These are phyloP conservation scores for Euphorbia tirucalli DNA, from an alignment of 345 rosid genomes.

Conservation along the genomic window DNA sequence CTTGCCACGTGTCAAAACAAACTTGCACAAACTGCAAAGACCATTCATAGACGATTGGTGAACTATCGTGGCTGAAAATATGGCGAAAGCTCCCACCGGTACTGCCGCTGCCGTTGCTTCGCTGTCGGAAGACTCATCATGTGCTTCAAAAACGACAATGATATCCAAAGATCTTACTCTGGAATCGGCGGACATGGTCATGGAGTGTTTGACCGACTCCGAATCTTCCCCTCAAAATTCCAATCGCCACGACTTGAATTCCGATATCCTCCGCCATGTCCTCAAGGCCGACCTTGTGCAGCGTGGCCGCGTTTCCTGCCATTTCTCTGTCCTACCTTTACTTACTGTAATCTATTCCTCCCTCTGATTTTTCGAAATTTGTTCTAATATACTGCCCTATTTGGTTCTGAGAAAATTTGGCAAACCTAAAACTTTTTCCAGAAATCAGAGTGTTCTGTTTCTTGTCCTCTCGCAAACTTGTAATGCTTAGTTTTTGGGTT, in stretches of 20 bases:
- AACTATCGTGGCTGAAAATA: too few species aligned
- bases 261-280: constrained; percentile 42
- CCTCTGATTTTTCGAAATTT: too few species aligned
- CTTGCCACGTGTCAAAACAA: too few species aligned
- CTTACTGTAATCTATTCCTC: constrained; percentile 37
- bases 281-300: constrained; percentile 41
- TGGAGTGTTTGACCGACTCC: constrained; percentile 30
- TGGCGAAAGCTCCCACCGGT: too few species aligned
- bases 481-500: too few species aligned
- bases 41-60: too few species aligned
- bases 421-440: too few species aligned
- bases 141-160: neutral
- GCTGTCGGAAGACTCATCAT: neutral
- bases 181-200: neutral
- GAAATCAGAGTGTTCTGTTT: too few species aligned
- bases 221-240: constrained; percentile 24
- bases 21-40: too few species aligned
- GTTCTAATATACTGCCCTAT: neutral
- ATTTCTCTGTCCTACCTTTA: constrained; percentile 50
- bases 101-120: neutral
- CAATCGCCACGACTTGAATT: constrained; percentile 38
- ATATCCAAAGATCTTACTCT: constrained; percentile 30
- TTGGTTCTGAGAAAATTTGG: constrained; percentile 1
- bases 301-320: constrained; percentile 59
- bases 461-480: too few species aligned